Percentiles rank a stretch among this genome's conserved stretches.
Conservation (phyloP, 2,329 filamentous ascomycete genomes). For the Ceratocystiopsis sp. region DNA sequence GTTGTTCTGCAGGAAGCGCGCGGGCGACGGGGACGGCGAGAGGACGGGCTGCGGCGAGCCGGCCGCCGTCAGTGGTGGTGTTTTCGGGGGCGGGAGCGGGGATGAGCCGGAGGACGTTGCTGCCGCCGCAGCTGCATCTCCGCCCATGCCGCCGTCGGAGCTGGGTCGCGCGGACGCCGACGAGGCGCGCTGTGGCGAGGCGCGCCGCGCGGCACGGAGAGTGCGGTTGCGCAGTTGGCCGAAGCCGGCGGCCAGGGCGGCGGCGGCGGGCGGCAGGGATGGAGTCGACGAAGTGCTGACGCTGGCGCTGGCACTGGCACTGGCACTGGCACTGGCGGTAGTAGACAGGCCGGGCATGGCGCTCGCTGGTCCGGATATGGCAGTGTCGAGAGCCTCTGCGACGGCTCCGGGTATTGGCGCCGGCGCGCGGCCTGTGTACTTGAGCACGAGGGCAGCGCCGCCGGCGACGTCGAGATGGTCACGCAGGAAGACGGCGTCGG, state of each 20-base stretch:
- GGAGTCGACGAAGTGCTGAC: too few species aligned
- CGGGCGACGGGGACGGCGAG: too few species aligned
- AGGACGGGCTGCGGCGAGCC: constrained; percentile 15
- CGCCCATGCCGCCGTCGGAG: too few species aligned
- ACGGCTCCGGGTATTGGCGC: background rate
- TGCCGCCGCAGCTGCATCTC: background rate
- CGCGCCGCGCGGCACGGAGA: constrained; percentile 22
- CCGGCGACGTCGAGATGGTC: constrained; percentile 46
- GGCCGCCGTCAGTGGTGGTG: too few species aligned
- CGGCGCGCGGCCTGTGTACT: constrained; percentile 43
- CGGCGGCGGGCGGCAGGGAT: background rate
- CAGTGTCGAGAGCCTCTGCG: too few species aligned
- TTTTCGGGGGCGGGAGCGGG: constrained; percentile 10
- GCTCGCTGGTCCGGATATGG: too few species aligned
- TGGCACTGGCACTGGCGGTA: too few species aligned
- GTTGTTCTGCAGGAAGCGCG: constrained; percentile 29
- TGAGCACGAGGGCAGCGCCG: constrained; percentile 48
- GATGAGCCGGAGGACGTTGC: background rate
- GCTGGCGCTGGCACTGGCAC: too few species aligned
- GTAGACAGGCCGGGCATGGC: too few species aligned
- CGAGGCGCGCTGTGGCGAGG: constrained; percentile 9
- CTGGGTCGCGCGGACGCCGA: background rate
- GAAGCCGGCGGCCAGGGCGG: constrained; percentile 9
- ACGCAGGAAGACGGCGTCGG: constrained; percentile 64
- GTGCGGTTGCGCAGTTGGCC: constrained; percentile 24